Percentiles rank a stretch among this genome's conserved stretches.
Evolutionary conservation across 805 yeast species (phyloP).

Genomic region (Candida insectorum): DNA sequence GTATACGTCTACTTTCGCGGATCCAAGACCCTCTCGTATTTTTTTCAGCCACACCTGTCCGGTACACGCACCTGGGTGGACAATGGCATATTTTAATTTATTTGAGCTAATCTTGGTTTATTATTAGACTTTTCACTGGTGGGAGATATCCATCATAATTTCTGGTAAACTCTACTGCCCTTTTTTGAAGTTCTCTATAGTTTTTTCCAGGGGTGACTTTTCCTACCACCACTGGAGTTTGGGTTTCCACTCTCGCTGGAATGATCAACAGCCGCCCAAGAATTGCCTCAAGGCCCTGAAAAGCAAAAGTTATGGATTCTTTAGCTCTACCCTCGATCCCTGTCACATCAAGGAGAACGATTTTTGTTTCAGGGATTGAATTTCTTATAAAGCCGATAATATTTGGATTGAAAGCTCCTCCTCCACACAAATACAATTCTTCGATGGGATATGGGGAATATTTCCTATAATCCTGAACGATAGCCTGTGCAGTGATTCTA

Average conservation of each 20-base stretch:
- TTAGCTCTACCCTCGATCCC: constrained; percentile 12
- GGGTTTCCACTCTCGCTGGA: constrained; percentile 18
- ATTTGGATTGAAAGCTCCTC: constrained; percentile 21
- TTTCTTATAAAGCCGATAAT: constrained; percentile 14
- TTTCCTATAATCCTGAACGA: constrained; percentile 16
- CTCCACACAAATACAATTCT: constrained; percentile 21
- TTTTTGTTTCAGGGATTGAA: constrained; percentile 15
- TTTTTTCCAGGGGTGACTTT: constrained; percentile 22
- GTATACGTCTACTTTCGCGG: no score
- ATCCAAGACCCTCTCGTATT: no score
- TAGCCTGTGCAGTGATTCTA: constrained; percentile 20
- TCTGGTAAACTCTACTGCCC: constrained; percentile 12
- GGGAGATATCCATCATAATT: constrained; percentile 16
- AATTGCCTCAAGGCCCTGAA: constrained; percentile 19
- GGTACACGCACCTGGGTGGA: no score
- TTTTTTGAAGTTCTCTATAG: constrained; percentile 14
- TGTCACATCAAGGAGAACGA: constrained; percentile 13
- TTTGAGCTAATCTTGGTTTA: constrained; percentile 2
- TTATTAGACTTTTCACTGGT: constrained; percentile 4
- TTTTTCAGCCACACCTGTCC: no score
- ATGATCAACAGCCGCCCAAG: constrained; percentile 18
- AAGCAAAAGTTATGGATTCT: constrained; percentile 23
- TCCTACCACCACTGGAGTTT: constrained; percentile 16
- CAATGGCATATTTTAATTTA: no score
- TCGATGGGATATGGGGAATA: constrained; percentile 15